Evolutionary conservation across 306 rosid genomes (phyloP).

Genomic region (Acmispon strigosus): DNA sequence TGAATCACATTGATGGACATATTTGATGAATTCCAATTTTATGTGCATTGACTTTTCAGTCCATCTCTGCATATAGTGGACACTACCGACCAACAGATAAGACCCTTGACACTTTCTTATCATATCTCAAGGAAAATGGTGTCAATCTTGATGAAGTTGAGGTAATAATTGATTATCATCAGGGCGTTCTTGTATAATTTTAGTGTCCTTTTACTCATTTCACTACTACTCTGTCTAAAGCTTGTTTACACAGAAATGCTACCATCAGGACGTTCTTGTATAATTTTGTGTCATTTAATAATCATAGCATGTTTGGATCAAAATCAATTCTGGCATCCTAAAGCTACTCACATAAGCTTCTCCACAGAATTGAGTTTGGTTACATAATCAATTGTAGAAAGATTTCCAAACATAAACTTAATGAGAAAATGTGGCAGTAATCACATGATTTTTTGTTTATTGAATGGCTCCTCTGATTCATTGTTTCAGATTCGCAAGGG

Average conservation of each 20-base stretch:
- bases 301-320: too few species aligned
- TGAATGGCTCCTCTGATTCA: not conserved
- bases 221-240: not conserved
- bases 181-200: not conserved
- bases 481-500: constrained; percentile 54
- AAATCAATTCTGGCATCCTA: too few species aligned
- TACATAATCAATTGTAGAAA: too few species aligned
- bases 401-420: not conserved
- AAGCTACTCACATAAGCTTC: too few species aligned
- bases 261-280: too few species aligned
- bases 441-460: not conserved
- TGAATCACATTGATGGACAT: not conserved
- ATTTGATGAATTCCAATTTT: not conserved
- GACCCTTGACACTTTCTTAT: constrained; percentile 48
- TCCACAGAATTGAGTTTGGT: too few species aligned
- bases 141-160: constrained; percentile 67
- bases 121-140: constrained; percentile 66
- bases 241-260: not conserved
- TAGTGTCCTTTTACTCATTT: not conserved
- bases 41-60: constrained; percentile 38
- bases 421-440: not conserved
- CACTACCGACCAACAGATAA: constrained; percentile 93
- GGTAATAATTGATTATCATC: constrained; percentile 42
- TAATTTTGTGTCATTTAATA: not conserved
- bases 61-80: constrained; percentile 90